These are phyloP conservation scores for Kwoniella europaea DNA, from an alignment of 768 basidiomycete species.

Conservation along the genomic window DNA sequence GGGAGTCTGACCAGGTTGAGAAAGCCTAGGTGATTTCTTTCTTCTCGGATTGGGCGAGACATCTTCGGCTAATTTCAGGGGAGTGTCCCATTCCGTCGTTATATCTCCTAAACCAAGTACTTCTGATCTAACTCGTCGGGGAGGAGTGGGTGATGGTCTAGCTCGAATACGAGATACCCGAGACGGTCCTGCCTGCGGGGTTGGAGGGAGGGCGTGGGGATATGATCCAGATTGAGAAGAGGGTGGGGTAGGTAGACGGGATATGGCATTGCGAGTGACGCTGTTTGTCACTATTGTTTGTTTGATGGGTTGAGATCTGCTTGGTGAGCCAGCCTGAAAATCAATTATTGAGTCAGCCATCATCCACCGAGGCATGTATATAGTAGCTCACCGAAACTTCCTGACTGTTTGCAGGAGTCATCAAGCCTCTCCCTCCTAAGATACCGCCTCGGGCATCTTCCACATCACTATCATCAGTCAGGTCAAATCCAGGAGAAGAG, in stretches of 20 bases:
- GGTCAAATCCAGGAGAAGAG: slow-evolving; percentile 4
- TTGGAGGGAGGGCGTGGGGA: not conserved
- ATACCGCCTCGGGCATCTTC: slow-evolving; percentile 1
- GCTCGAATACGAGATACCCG: slow-evolving; percentile 17
- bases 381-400: slow-evolving; percentile 22
- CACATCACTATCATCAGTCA: slow-evolving; percentile 20
- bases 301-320: not conserved
- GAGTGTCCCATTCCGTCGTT: slow-evolving; percentile 21
- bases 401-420: slow-evolving; percentile 43
- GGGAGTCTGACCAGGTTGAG: slow-evolving; percentile 9
- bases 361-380: not conserved
- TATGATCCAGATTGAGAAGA: slow-evolving; percentile 27
- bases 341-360: not conserved
- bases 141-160: slow-evolving; percentile 31
- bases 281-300: not conserved
- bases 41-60: slow-evolving; percentile 35
- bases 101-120: slow-evolving; percentile 3
- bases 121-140: slow-evolving; percentile 12
- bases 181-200: slow-evolving; percentile 2
- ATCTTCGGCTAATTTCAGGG: slow-evolving; percentile 18
- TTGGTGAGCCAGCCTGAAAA: slow-evolving; percentile 18
- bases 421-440: slow-evolving; percentile 26
- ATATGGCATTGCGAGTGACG: slow-evolving; percentile 8
- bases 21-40: slow-evolving; percentile 33
- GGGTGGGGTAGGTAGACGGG: slow-evolving; percentile 36